Evolutionary conservation across 1,284 basidiomycete genomes (phyloP), one percentile per base, ranked within the genome.

Genomic region (Agroathelia rolfsii): DNA sequence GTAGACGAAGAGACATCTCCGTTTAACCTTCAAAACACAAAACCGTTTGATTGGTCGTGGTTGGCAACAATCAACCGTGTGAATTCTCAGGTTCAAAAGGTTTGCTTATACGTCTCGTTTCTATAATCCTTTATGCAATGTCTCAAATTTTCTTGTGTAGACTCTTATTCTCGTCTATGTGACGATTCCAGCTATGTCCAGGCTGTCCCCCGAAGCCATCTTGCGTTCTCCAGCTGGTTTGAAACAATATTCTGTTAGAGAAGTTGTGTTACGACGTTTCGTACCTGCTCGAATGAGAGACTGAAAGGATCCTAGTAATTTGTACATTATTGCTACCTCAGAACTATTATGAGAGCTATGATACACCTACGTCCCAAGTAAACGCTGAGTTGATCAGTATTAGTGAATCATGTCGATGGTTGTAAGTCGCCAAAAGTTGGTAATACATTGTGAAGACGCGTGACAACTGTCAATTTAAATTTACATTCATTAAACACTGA

Each of bases 51-150:
- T 19, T 99, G 95, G 95, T 76, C 86, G 8, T 97, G 93, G 92
- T 73, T 99, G 23, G 90, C 87, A 54, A 98, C 95, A 2, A 73
- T 97, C 39, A 98, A 96, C 52, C 79, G 95, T 15, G 94, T 98
- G 12, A 96, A 96, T 55, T 82, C 86, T 0, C 90, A 96, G 53
- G 95, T 98, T 2, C 89, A 92, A 61, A 99, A 99, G 74, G 92
- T 80, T 28, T 27, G 56, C 42, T 11, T 18, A 17, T 14, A 22
- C 12, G 28, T 13, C 37, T 16, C 15, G 17, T 22, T 13, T 15
- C 26, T 18, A 37, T 28, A 35, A 32, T 18, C 32, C 29, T 15
- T 19, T 18, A 14, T 8, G n/a, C n/a, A n/a, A n/a, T n/a, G n/a
- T n/a, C n/a, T n/a, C n/a, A 30, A 10, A 23, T 28, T 6, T 32